Evolutionary conservation across 176 grass and related monocot genomes (phyloP).

Genomic region (Avena sativa): DNA sequence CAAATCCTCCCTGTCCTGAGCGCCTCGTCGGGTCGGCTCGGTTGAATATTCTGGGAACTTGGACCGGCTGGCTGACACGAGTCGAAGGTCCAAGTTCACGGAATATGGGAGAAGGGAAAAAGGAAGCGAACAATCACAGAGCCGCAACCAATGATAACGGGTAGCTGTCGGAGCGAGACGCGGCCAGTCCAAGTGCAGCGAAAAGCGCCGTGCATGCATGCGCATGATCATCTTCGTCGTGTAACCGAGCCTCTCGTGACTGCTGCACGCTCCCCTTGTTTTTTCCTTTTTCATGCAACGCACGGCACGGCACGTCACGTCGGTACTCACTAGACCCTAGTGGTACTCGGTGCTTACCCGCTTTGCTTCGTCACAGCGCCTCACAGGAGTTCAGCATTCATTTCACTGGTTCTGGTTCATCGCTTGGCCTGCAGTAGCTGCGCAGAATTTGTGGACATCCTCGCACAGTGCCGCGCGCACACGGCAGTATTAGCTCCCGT

Average conservation of each 20-base stretch:
- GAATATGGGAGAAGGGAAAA: not conserved
- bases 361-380: not conserved
- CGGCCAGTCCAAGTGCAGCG: conserved; percentile 20
- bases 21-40: too few species aligned
- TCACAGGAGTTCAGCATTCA: not conserved
- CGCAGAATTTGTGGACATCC: conserved; percentile 35
- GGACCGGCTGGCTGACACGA: too few species aligned
- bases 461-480: not conserved
- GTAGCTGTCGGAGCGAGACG: conserved; percentile 11
- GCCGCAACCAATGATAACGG: not conserved
- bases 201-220: not conserved
- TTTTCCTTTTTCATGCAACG: not conserved
- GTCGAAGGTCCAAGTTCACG: not conserved
- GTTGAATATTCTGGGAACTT: too few species aligned
- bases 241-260: conserved; percentile 12
- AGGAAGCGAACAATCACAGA: not conserved
- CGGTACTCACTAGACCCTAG: not conserved
- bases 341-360: not conserved
- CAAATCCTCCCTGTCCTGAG: too few species aligned
- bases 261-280: not conserved
- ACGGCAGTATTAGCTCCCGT: conserved; percentile 31
- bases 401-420: not conserved
- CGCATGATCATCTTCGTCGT: not conserved
- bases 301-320: not conserved
- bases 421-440: not conserved